Base-by-base conservation (phyloP, 148 eudicot species). In the Diospyros kaki region DNA sequence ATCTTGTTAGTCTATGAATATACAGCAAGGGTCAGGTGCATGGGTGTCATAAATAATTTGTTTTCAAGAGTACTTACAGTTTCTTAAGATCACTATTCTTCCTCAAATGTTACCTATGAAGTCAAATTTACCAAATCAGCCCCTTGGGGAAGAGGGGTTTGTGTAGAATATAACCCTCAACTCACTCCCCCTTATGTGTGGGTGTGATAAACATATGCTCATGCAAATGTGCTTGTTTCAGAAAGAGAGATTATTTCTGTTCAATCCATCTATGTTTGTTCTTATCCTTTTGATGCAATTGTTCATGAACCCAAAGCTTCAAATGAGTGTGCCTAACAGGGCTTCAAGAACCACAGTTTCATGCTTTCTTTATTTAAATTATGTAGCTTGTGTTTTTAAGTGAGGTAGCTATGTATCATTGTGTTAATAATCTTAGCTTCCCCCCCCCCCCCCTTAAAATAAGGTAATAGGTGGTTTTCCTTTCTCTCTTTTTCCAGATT, bases 401-500 rank as follows among this genome's bases (percentile, higher is more conserved):
- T 17, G n/a, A 38, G 4, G 3, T 4, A 11, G 13, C 6, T 55
- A 8, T 55, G n/a, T 9, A 43, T 28, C 43, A 42, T 58, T 13
- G 66, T 3, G 46, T 48, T 40, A 15, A 52, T 61, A 28, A 48
- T 53, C 39, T 65, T 8, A 51, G 52, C 56, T 4, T 3, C 56
- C 42, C 44, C 17, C 45, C 9, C 42, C 13, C 9, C 64, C 59
- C 44, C 28, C 45, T 28, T 56, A 18, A 18, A 64, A 56, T 28
- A 10, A 8, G 3, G 59, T 10, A 14, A 68, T 14, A 6, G 50
- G 44, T 58, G 38, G 51, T 66, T 44, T 64, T 9, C 42, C 44
- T 38, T 52, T 71, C 3, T 56, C 38, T 10, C 43, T 42, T 43
- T 74, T 83, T 68, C 73, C 90, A 93, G 98, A 87, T 64, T 93